Base-by-base conservation (phyloP, 1,284 basidiomycete species). In the Sporisorium graminicola region DNA sequence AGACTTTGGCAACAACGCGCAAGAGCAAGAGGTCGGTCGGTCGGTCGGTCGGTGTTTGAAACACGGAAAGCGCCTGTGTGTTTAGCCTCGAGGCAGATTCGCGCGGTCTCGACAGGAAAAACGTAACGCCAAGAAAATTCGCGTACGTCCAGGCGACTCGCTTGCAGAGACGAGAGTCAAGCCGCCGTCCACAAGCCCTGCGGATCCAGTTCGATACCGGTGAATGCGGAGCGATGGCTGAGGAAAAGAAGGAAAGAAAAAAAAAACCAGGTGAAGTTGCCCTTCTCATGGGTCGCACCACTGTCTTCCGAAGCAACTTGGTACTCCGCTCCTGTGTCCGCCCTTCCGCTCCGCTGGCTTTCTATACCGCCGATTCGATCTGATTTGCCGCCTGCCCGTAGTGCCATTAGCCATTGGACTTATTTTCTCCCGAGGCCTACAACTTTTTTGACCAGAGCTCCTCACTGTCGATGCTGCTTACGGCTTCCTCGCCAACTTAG, bases 331-430 rank as follows among this genome's bases (percentile, higher is more conserved):
- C 14, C 24, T 10, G n/a, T n/a, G n/a, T 47, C 29, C 18, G 37
- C 35, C 12, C 57, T 49, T 58, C 59, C 60, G 66, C 59, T 44
- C 66, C 63, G 58, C n/a, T 58, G 53, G 58, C 51, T 52, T 43
- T 37, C 50, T 54, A 2, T 29, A 56, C 68, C 68, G 62, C 68
- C 62, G 58, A 61, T 61, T 71, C 62, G 37, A 35, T 3, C 56
- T 18, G 43, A 18, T n/a, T 37, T 56, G 50, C 55, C 40, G 26
- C n/a, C n/a, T 18, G 37, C 37, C 2, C 37, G 12, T n/a, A n/a
- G n/a, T n/a, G n/a, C n/a, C n/a, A n/a, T n/a, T n/a, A n/a, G n/a
- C n/a, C n/a, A n/a, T n/a, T n/a, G n/a, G n/a, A n/a, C n/a, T n/a
- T n/a, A n/a, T n/a, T n/a, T n/a, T n/a, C n/a, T n/a, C n/a, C n/a